These are phyloP conservation scores for Kazachstania psychrophila DNA, from an alignment of 805 yeast genomes.

Conservation along the genomic window DNA sequence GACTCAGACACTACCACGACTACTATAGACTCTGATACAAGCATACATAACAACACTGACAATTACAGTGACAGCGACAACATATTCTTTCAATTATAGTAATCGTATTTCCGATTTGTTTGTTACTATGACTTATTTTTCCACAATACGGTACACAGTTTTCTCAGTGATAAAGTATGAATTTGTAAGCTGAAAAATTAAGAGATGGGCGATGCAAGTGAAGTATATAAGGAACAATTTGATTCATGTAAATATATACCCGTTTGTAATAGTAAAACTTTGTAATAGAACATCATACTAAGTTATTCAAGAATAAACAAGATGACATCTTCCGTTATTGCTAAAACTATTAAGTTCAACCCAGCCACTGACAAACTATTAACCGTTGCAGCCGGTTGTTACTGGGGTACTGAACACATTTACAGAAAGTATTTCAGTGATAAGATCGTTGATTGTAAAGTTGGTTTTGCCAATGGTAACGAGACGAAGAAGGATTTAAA, in stretches of 20 bases:
- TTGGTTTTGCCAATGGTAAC: conserved; percentile 84
- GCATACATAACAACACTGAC: not conserved
- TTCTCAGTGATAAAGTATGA: too few relatives aligned
- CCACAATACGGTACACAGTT: too few relatives aligned
- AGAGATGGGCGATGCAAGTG: too few relatives aligned
- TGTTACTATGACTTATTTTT: too few relatives aligned
- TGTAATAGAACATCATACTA: too few relatives aligned
- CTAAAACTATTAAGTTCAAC: conserved; percentile 33
- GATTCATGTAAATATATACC: too few relatives aligned
- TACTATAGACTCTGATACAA: not conserved
- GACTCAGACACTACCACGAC: not conserved
- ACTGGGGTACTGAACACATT: conserved; percentile 86
- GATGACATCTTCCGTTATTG: conserved; percentile 22
- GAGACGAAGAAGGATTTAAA: conserved; percentile 35
- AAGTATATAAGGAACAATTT: too few relatives aligned
- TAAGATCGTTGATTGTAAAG: conserved; percentile 62
- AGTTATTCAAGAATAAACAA: too few relatives aligned
- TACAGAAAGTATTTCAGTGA: conserved; percentile 59
- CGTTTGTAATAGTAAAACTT: too few relatives aligned
- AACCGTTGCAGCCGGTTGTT: conserved; percentile 64
- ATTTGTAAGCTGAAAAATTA: too few relatives aligned
- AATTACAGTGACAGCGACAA: conserved; percentile 1
- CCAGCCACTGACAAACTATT: conserved; percentile 43
- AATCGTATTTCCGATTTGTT: not conserved
- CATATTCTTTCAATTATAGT: not conserved